A percentile compares a stretch with the other conserved stretches of the same genome.
Evolutionary conservation across 2,329 filamentous ascomycete species (phyloP).

Genomic region (Ceratocystis alfenasii): DNA sequence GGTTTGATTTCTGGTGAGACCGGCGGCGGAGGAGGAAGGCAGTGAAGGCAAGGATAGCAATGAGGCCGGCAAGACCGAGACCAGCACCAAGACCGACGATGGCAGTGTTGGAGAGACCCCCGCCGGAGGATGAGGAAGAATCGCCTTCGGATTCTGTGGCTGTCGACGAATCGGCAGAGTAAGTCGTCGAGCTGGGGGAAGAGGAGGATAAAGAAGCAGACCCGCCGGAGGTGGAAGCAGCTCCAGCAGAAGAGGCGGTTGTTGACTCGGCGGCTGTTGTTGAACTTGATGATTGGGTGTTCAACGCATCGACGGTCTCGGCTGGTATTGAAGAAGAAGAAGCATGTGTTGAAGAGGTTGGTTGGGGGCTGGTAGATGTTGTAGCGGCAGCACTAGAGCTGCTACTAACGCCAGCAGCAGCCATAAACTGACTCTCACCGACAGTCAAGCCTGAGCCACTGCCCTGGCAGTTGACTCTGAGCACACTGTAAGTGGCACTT

Average conservation of each 20-base stretch:
- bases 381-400: constrained; percentile 22
- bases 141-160: neutral
- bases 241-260: neutral
- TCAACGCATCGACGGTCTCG: neutral
- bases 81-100: constrained; percentile 35
- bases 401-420: constrained; percentile 22
- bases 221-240: neutral
- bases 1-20: constrained; percentile 19
- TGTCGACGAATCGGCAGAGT: neutral
- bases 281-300: constrained; percentile 4
- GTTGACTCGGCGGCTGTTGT: constrained; percentile 15
- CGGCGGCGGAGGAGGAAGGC: constrained; percentile 27
- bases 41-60: constrained; percentile 24
- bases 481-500: constrained; percentile 33
- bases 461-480: constrained; percentile 35
- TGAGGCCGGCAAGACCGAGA: constrained; percentile 28
- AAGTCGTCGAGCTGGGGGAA: constrained; percentile 14
- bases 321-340: constrained; percentile 19
- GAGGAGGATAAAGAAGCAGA: constrained; percentile 12
- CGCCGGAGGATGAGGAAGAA: constrained; percentile 3
- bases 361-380: constrained; percentile 11
- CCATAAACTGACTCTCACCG: constrained; percentile 33
- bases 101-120: constrained; percentile 30
- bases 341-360: constrained; percentile 20
- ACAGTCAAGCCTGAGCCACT: constrained; percentile 36